A percentile compares a stretch with the other conserved stretches of the same genome.
phyloP scores from a whole-genome alignment of 1,284 basidiomycete species.

The Irpex lacteus region DNA sequence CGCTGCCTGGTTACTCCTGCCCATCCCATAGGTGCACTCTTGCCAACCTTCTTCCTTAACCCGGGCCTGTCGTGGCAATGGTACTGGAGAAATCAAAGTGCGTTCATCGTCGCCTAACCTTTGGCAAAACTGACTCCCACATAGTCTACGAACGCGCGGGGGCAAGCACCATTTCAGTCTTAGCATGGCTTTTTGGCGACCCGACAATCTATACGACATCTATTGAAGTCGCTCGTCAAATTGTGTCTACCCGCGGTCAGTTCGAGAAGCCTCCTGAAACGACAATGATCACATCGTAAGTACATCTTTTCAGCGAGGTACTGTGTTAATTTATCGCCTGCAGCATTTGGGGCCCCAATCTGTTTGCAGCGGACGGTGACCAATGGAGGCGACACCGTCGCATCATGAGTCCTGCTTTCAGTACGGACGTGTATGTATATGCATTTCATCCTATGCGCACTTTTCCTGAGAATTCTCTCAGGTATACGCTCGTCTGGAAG shows the following conservation, averaged over 20 bases:
- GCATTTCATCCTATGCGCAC: neutral
- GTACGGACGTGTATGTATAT: slow-evolving; percentile 5
- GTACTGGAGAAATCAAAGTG: slow-evolving; percentile 8
- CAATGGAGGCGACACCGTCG: slow-evolving; percentile 11
- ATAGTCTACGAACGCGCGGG: slow-evolving; percentile 4
- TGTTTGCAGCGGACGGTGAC: slow-evolving; percentile 7
- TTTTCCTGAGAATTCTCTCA: neutral
- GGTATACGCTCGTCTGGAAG: slow-evolving; percentile 3
- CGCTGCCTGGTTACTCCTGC: slow-evolving; percentile 5
- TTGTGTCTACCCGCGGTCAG: slow-evolving; percentile 3
- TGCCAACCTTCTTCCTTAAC: slow-evolving; percentile 7
- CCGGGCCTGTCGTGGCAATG: slow-evolving; percentile 9
- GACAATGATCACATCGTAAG: slow-evolving; percentile 1
- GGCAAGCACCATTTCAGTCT: slow-evolving; percentile 5
- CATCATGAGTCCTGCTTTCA: slow-evolving; percentile 6
- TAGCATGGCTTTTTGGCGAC: slow-evolving; percentile 5
- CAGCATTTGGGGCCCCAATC: slow-evolving; percentile 7
- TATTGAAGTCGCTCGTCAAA: slow-evolving; percentile 4
- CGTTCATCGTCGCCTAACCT: neutral
- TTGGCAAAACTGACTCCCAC: neutral
- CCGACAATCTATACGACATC: slow-evolving; percentile 8
- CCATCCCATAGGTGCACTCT: neutral
- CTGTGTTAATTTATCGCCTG: neutral
- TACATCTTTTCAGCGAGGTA: neutral
- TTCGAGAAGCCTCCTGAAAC: slow-evolving; percentile 7